Conservation (phyloP, 768 basidiomycete species). For the Lactarius sp. region DNA sequence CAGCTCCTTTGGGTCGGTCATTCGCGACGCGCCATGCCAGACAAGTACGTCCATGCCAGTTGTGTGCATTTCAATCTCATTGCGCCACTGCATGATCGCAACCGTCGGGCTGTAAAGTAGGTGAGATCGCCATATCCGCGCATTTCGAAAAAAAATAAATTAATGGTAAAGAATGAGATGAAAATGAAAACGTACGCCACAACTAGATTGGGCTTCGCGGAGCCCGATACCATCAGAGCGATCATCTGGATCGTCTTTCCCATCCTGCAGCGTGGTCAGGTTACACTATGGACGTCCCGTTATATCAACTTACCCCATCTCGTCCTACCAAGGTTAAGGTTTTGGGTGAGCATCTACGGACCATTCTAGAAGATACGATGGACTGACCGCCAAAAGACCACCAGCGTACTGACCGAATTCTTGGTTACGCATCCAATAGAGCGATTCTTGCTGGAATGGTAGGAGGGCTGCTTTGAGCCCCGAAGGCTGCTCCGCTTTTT, state of each 20-base stretch:
- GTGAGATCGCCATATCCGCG: neutral
- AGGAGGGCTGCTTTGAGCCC: constrained; percentile 82
- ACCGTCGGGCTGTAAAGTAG: constrained; percentile 40
- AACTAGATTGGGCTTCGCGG: constrained; percentile 79
- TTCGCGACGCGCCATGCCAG: constrained; percentile 85
- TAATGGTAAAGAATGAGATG: neutral
- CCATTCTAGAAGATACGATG: neutral
- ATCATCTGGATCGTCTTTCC: constrained; percentile 98
- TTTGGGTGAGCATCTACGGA: constrained; percentile 8
- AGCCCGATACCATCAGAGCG: constrained; percentile 75
- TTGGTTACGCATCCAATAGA: constrained; percentile 95
- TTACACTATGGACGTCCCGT: constrained; percentile 13
- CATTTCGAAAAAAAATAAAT: neutral
- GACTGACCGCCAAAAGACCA: constrained; percentile 82
- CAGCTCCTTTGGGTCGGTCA: constrained; percentile 60
- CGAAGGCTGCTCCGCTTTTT: constrained; percentile 70
- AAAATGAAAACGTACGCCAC: constrained; percentile 60
- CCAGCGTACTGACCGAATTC: constrained; percentile 84
- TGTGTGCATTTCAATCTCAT: constrained; percentile 86
- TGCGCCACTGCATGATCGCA: constrained; percentile 79
- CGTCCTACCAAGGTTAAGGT: constrained; percentile 50
- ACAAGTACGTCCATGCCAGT: constrained; percentile 78
- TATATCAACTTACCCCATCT: constrained; percentile 69
- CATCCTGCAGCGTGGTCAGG: constrained; percentile 49
- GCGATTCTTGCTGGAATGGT: constrained; percentile 93